Conservation (phyloP, 345 rosid genomes). For the Mallotus nudiflorus region DNA sequence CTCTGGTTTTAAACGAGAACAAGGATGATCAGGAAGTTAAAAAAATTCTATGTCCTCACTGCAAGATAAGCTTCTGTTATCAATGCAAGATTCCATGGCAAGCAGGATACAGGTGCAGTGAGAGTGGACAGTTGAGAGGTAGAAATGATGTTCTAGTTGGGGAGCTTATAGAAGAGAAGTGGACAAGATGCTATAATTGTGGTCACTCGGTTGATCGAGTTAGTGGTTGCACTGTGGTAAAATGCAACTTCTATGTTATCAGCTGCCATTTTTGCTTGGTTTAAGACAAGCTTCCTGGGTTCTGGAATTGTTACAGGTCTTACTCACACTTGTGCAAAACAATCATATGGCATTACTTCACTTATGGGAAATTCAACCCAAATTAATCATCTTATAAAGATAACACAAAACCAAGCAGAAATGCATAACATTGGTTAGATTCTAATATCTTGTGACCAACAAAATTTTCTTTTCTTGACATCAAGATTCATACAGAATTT, state of each 20-base stretch:
- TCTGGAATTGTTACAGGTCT: too few relatives aligned
- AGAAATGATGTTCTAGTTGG: constrained; percentile 28
- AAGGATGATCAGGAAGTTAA: constrained; percentile 24
- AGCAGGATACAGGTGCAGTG: constrained; percentile 30
- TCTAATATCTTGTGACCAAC: too few relatives aligned
- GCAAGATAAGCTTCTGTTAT: constrained; percentile 33
- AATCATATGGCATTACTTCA: not conserved
- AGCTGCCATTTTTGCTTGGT: not conserved
- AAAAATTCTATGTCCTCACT: constrained; percentile 28
- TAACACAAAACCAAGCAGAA: too few relatives aligned
- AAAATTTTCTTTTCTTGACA: too few relatives aligned
- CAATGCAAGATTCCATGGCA: constrained; percentile 34
- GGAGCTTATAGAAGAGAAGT: constrained; percentile 25
- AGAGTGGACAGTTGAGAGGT: constrained; percentile 21
- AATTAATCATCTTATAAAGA: too few relatives aligned
- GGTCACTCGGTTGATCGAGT: constrained; percentile 29
- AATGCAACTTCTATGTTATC: constrained; percentile 28
- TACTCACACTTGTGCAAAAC: not conserved
- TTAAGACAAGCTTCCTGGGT: constrained; percentile 1
- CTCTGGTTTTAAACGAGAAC: constrained; percentile 34
- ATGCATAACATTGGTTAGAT: too few relatives aligned
- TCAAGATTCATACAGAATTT: too few relatives aligned
- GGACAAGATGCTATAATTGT: constrained; percentile 34
- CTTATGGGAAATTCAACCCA: not conserved
- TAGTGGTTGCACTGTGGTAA: constrained; percentile 24